phyloP scores from a whole-genome alignment of 371 early-diverging fungal species.

The Mucor mucedo region DNA sequence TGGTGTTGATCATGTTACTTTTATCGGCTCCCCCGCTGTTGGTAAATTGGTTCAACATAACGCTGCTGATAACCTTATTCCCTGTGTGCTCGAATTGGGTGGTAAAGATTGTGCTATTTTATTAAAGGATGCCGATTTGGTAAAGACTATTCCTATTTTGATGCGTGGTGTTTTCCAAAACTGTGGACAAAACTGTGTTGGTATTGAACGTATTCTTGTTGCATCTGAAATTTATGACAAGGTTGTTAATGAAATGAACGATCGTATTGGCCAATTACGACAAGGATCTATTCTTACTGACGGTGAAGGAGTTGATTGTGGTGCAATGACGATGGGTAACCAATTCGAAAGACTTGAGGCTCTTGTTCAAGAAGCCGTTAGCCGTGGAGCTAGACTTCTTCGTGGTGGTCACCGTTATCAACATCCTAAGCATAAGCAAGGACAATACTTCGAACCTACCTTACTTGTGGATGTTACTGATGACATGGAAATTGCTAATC shows the following conservation, averaged over 20 bases:
- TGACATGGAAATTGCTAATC: conserved; percentile 75
- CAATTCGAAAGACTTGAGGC: conserved; percentile 54
- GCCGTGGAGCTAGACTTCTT: conserved; percentile 76
- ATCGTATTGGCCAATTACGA: conserved; percentile 62
- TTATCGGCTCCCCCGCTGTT: conserved; percentile 85
- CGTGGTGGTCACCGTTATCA: conserved; percentile 69
- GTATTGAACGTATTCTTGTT: conserved; percentile 76
- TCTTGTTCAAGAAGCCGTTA: conserved; percentile 71
- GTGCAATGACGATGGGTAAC: conserved; percentile 76
- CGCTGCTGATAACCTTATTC: conserved; percentile 78
- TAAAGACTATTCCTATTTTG: conserved; percentile 69
- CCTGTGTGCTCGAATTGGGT: conserved; percentile 89
- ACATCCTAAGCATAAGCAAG: conserved; percentile 71
- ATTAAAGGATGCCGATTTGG: conserved; percentile 74
- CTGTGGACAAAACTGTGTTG: conserved; percentile 89
- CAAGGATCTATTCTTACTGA: conserved; percentile 76
- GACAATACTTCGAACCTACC: conserved; percentile 85
- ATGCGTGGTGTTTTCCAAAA: conserved; percentile 87
- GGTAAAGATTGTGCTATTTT: conserved; percentile 88
- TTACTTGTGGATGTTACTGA: conserved; percentile 77
- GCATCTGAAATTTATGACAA: conserved; percentile 72
- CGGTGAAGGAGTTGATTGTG: conserved; percentile 75
- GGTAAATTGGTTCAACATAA: conserved; percentile 78
- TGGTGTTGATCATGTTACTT: conserved; percentile 79
- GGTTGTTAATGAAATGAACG: conserved; percentile 64